phyloP scores from a whole-genome alignment of 2,329 filamentous ascomycete genomes.

The Pseudopyricularia javanii region DNA sequence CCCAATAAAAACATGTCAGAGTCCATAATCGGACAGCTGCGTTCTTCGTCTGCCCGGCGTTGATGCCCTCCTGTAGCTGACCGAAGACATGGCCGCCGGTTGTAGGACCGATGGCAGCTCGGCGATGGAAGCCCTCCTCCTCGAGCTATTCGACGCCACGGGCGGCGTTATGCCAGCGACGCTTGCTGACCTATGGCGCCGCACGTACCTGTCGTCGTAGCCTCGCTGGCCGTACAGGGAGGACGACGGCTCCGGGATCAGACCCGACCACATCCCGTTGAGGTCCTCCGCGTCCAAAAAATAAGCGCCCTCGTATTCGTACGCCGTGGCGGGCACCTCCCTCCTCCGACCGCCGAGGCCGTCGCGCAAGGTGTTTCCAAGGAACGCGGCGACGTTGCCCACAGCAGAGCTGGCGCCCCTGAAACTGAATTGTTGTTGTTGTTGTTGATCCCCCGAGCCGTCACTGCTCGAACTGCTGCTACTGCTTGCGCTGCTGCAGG shows the following conservation, averaged over 20 bases:
- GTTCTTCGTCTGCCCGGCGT: neutral
- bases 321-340: neutral
- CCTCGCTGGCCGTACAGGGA: neutral
- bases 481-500: neutral
- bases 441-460: neutral
- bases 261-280: neutral
- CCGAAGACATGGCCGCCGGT: neutral
- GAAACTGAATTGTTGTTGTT: neutral
- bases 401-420: neutral
- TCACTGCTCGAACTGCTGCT: neutral
- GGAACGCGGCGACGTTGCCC: neutral
- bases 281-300: neutral
- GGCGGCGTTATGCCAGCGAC: neutral
- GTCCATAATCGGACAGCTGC: neutral
- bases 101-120: conserved; percentile 1
- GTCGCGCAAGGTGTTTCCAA: neutral
- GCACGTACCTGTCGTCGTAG: neutral
- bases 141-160: conserved; percentile 1
- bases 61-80: neutral
- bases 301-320: neutral
- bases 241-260: neutral
- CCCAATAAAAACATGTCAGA: neutral
- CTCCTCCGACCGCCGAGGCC: neutral
- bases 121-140: conserved; percentile 2
- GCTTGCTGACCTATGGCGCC: neutral